Evolutionary conservation across 495 filamentous ascomycete genomes (phyloP).

Genomic region (Xylaria flabelliformis): DNA sequence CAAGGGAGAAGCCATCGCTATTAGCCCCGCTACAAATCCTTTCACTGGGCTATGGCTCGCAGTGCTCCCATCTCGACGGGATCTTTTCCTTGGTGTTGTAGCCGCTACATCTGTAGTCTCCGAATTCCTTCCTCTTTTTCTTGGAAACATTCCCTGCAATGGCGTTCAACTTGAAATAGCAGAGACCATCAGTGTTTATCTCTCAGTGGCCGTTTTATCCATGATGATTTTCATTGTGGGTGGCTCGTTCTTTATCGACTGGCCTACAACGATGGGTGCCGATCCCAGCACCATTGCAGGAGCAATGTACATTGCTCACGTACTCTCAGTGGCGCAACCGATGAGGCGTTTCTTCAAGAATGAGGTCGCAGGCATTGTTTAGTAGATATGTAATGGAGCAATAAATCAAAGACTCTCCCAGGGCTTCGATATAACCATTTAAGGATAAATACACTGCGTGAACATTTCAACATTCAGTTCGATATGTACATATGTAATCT

Average conservation of each 20-base stretch:
- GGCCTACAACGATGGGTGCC: conserved; percentile 41
- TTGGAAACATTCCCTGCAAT: conserved; percentile 40
- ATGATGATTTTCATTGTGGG: conserved; percentile 40
- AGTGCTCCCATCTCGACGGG: conserved; percentile 28
- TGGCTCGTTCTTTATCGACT: conserved; percentile 38
- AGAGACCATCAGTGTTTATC: conserved; percentile 37
- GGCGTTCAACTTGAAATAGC: conserved; percentile 34
- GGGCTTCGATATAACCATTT: not conserved
- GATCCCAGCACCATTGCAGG: conserved; percentile 45
- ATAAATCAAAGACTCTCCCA: not conserved
- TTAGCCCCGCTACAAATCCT: conserved; percentile 39
- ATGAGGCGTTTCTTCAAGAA: conserved; percentile 13
- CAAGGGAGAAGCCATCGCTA: conserved; percentile 29
- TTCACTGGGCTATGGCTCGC: conserved; percentile 39
- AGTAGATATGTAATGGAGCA: not conserved
- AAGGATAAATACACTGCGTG: not conserved
- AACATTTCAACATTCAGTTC: not conserved
- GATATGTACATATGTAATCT: conserved; percentile 17
- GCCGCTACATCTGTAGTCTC: conserved; percentile 35
- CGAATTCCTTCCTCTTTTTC: conserved; percentile 41
- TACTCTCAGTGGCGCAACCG: conserved; percentile 18
- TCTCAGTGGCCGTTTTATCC: conserved; percentile 35
- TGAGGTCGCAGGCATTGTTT: not conserved
- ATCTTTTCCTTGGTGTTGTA: conserved; percentile 37
- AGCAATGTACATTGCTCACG: conserved; percentile 37